These are phyloP conservation scores for Termitomyces sp. DNA, from an alignment of 768 basidiomycete genomes.

Conservation along the genomic window DNA sequence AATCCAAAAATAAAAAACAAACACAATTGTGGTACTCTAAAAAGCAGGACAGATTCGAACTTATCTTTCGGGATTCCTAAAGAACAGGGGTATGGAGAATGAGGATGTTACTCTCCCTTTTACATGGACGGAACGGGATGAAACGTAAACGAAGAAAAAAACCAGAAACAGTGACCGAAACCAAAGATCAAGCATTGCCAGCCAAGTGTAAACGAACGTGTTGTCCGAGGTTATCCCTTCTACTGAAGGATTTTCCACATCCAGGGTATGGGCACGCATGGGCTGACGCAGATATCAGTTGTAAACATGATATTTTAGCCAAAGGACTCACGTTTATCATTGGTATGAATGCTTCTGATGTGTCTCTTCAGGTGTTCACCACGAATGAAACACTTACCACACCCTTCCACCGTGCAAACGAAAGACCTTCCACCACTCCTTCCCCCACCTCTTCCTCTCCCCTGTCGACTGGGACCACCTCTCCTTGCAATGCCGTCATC, in stretches of 20 bases:
- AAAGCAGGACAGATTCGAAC: not conserved
- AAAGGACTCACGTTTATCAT: slow-evolving; percentile 78
- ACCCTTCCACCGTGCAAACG: slow-evolving; percentile 73
- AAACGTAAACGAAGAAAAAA: not conserved
- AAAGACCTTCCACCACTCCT: slow-evolving; percentile 48
- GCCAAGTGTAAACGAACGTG: slow-evolving; percentile 59
- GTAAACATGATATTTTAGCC: not conserved
- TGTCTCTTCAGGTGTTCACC: slow-evolving; percentile 91
- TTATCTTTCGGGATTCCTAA: not conserved
- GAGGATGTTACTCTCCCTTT: not conserved
- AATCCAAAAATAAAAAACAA: not conserved
- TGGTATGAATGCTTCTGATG: slow-evolving; percentile 82
- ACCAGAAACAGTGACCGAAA: not conserved
- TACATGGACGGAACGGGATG: not conserved
- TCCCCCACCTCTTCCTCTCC: slow-evolving; percentile 24
- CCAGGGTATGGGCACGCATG: slow-evolving; percentile 55
- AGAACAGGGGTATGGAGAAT: not conserved
- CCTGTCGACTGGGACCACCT: slow-evolving; percentile 9
- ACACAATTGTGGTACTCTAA: not conserved
- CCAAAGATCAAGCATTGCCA: slow-evolving; percentile 10
- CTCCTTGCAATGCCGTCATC: slow-evolving; percentile 4
- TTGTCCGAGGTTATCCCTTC: slow-evolving; percentile 73
- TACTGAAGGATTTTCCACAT: slow-evolving; percentile 67
- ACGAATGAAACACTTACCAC: slow-evolving; percentile 83
- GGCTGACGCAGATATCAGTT: slow-evolving; percentile 27